Evolutionary conservation across 73 alveolate species (phyloP).

Genomic region (Paraurostyla sp.): DNA sequence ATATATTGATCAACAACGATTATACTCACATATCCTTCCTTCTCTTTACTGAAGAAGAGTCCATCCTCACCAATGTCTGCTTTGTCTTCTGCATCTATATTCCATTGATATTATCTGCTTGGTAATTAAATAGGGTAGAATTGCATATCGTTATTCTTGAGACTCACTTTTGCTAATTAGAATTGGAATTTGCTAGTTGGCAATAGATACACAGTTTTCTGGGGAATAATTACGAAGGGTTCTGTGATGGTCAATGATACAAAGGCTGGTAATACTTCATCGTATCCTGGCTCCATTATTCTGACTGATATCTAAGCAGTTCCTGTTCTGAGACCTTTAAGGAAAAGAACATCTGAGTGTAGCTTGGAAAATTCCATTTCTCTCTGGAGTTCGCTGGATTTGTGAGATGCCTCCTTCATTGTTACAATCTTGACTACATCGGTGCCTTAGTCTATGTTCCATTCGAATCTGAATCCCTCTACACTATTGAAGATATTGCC

Average conservation of each 20-base stretch:
- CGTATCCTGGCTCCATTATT: slow-evolving; percentile 84
- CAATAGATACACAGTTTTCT: slow-evolving; percentile 73
- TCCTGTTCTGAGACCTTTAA: slow-evolving; percentile 92
- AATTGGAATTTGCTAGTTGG: slow-evolving; percentile 79
- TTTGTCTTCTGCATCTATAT: neutral
- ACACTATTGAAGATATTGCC: slow-evolving; percentile 90
- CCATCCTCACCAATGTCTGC: slow-evolving; percentile 64
- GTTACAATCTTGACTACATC: slow-evolving; percentile 78
- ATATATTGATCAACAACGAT: slow-evolving; percentile 64
- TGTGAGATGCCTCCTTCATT: slow-evolving; percentile 78
- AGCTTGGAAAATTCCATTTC: slow-evolving; percentile 80
- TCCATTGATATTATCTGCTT: slow-evolving; percentile 63
- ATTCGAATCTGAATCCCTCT: slow-evolving; percentile 91
- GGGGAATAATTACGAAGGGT: slow-evolving; percentile 80
- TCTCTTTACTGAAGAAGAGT: slow-evolving; percentile 49
- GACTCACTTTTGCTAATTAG: slow-evolving; percentile 59
- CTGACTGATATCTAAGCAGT: slow-evolving; percentile 75
- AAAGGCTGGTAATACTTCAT: slow-evolving; percentile 50
- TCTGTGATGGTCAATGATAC: slow-evolving; percentile 57
- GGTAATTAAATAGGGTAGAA: slow-evolving; percentile 57
- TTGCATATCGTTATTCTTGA: slow-evolving; percentile 26
- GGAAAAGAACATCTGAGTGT: slow-evolving; percentile 80
- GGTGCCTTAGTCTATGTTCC: slow-evolving; percentile 87
- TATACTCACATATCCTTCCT: slow-evolving; percentile 49
- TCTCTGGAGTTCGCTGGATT: slow-evolving; percentile 76